Evolutionary conservation across 1,284 basidiomycete species (phyloP), one percentile per base, ranked within the genome.

Genomic region (Malassezia arunalokei): DNA sequence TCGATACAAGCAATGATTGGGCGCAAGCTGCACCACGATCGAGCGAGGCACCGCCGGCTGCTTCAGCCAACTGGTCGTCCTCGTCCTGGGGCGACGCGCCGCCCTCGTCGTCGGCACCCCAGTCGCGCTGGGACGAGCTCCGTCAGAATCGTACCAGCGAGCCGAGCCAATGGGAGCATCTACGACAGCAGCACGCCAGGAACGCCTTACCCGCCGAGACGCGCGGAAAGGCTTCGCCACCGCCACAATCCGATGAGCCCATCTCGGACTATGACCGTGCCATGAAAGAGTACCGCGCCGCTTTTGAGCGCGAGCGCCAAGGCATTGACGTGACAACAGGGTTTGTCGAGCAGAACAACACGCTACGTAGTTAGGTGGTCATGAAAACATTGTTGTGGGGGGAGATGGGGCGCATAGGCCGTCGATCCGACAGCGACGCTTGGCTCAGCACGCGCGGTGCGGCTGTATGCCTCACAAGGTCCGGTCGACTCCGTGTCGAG

Each of bases 81-180:
- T 28, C 20, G 28, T 40, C 39, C 6, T n/a, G 11, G 14, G n/a
- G n/a, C 9, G 48, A 50, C 15, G 32, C 12, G 27, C 30, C 41
- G 7, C 12, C 28, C 11, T 11, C 24, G 5, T 35, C 51, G 24
- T 8, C 33, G n/a, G 20, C 11, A 7, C 20, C 20, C 20, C 2
- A 24, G 20, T 39, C 52, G 28, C 53, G 53, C 17, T 55, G 53
- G 53, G 53, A 49, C 8, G 32, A 55, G 43, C 47, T 55, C 20
- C 47, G 53, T 33, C 38, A 41, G 12, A 38, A 55, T 33, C 47
- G 48, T 12, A 43, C 43, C 6, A 39, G 47, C 15, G 6, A 24
- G 12, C 43, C 53, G 6, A 55, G 53, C 33, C 35, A 31, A 2
- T 55, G 53, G 53, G 53, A 55, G 17, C 43, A 55, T 24, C 43